Conservation (phyloP, 2,329 filamentous ascomycete genomes). For the Myriosclerotinia scirpicola region DNA sequence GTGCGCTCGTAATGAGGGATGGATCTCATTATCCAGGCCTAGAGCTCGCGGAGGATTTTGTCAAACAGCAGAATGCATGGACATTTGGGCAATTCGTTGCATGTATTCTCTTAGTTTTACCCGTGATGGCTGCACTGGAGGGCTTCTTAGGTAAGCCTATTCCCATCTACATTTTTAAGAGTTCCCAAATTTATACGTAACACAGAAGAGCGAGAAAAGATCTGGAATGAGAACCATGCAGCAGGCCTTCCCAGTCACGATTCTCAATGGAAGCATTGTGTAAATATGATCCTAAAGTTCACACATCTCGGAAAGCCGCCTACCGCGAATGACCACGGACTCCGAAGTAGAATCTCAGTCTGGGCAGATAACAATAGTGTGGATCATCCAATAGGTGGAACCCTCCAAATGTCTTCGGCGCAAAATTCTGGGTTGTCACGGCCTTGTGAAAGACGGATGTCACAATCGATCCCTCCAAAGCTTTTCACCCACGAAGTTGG, state of each 20-base stretch:
- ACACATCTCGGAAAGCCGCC: constrained; percentile 9
- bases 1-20: not conserved
- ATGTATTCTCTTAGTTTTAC: constrained; percentile 8
- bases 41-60: constrained; percentile 7
- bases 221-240: not conserved
- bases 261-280: constrained; percentile 4
- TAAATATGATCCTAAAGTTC: not conserved
- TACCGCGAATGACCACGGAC: not conserved
- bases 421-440: not conserved
- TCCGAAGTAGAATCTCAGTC: not conserved
- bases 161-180: no score
- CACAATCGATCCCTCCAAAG: not conserved
- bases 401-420: not conserved
- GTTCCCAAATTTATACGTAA: not conserved
- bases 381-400: not conserved
- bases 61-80: constrained; percentile 15
- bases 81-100: constrained; percentile 18
- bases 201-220: constrained; percentile 10
- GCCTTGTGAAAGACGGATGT: not conserved
- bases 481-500: not conserved
- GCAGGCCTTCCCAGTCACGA: not conserved
- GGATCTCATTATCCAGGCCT: not conserved
- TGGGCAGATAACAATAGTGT: constrained; percentile 2
- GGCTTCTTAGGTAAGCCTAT: not conserved
- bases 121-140: constrained; percentile 12